These are phyloP conservation scores for Ilyonectria sp. DNA, from an alignment of 2,329 filamentous ascomycete genomes.

Conservation along the genomic window DNA sequence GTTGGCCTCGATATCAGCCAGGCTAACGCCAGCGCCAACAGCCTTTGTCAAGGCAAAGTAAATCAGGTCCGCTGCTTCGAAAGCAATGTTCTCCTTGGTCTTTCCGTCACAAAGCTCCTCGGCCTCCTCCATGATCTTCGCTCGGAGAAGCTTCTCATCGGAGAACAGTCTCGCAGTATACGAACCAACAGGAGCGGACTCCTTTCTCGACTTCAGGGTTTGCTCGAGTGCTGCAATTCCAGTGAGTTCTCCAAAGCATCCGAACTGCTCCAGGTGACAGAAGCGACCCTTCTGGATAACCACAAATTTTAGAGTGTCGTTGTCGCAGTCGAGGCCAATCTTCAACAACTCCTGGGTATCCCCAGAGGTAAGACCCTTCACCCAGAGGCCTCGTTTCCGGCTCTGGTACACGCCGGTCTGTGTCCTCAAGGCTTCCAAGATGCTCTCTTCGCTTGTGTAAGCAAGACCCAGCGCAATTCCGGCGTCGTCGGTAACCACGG, in stretches of 20 bases:
- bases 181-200: conserved; percentile 87
- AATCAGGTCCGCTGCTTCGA: conserved; percentile 94
- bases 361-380: conserved; percentile 95
- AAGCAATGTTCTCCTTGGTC: conserved; percentile 86
- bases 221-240: conserved; percentile 90
- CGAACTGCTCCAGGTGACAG: conserved; percentile 93
- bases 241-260: conserved; percentile 89
- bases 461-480: conserved; percentile 90
- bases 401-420: conserved; percentile 92
- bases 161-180: conserved; percentile 96
- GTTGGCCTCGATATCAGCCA: conserved; percentile 92
- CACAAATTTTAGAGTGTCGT: conserved; percentile 90
- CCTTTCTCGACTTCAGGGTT: conserved; percentile 86
- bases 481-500: conserved; percentile 90
- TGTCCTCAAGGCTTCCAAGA: conserved; percentile 87
- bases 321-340: conserved; percentile 92
- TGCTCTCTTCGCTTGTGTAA: conserved; percentile 93
- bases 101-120: conserved; percentile 93
- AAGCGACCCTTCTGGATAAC: conserved; percentile 93
- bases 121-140: conserved; percentile 99
- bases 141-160: conserved; percentile 88
- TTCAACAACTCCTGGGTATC: conserved; percentile 92
- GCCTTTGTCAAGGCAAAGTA: conserved; percentile 97
- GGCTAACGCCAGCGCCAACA: conserved; percentile 83
- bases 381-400: conserved; percentile 94